Evolutionary conservation across 371 early-diverging fungal genomes (phyloP), one percentile per base, ranked within the genome.

Genomic region (Rhizopus delemar): DNA sequence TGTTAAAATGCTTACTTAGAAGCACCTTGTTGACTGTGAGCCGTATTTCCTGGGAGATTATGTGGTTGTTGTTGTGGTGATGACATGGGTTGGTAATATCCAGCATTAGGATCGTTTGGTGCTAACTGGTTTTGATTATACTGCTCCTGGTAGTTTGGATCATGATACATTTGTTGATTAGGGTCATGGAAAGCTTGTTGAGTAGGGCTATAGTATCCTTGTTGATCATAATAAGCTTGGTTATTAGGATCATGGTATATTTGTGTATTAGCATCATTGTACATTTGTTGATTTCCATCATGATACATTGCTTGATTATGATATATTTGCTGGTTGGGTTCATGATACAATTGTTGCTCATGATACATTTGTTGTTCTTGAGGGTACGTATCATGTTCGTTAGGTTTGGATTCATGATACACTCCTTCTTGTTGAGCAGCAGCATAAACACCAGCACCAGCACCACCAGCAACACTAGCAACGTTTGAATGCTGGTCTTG

Each of bases 261-360:
- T 29, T 9, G 36, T 36, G 41, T 34, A 11, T 63, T 50, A 12
- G 57, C 41, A 43, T 59, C 59, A 22, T 63, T 53, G 28, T 46
- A 56, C 8, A 34, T 35, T 41, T 55, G 54, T n/a, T 29, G 41
- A 15, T 63, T 48, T 4, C 41, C 48, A 57, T 63, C 63, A 9
- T 63, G 57, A 46, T 62, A 56, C 15, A 43, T n/a, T n/a, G 34
- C n/a, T 29, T 63, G 58, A n/a, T 43, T 13, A 46, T 57, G 46
- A 28, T 52, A 33, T 39, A 39, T 22, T 31, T 58, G 59, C 4
- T 22, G 41, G 28, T 53, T 46, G 39, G 63, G 57, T 8, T 57
- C 57, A 41, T 63, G 53, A 12, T 63, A 57, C 35, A 57, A 5
- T 22, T 56, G 49, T 9, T 32, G 35, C 4, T 56, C 51, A 15